Evolutionary conservation across 208 protist species (phyloP).

Genomic region (Crithidia bombi): DNA sequence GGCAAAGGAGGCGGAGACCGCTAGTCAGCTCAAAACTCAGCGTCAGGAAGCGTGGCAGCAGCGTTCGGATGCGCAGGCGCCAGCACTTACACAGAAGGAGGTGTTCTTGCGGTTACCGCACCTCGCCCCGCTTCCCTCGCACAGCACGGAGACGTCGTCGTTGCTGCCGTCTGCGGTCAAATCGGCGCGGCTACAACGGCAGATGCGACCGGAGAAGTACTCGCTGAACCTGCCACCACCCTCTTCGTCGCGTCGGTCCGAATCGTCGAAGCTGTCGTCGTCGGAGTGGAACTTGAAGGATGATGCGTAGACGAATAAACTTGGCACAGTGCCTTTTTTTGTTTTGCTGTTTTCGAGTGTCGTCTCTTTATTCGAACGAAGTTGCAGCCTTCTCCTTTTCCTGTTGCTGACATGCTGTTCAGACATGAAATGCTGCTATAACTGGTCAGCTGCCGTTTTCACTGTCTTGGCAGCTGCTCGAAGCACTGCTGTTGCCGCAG

Average conservation of each 20-base stretch:
- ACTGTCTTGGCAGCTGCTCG: too few species aligned
- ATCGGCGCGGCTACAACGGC: slow-evolving; percentile 26
- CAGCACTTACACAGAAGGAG: slow-evolving; percentile 32
- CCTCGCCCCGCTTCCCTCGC: slow-evolving; percentile 13
- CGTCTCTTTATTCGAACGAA: too few species aligned
- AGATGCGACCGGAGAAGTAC: slow-evolving; percentile 25
- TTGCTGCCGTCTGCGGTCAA: slow-evolving; percentile 19
- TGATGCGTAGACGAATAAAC: not conserved
- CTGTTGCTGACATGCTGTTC: too few species aligned
- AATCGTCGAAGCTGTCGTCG: slow-evolving; percentile 11
- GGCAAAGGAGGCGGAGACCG: slow-evolving; percentile 7
- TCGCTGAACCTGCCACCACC: slow-evolving; percentile 15
- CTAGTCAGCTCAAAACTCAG: slow-evolving; percentile 2
- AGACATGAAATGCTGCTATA: too few species aligned
- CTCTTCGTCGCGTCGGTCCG: slow-evolving; percentile 14
- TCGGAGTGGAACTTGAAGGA: slow-evolving; percentile 21
- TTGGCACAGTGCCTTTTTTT: too few species aligned
- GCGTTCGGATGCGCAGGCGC: slow-evolving; percentile 8
- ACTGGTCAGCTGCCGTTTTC: too few species aligned
- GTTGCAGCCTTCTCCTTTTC: too few species aligned
- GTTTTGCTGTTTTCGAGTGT: too few species aligned
- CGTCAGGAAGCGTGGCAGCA: slow-evolving; percentile 32
- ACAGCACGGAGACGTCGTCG: slow-evolving; percentile 1
- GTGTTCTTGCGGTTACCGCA: slow-evolving; percentile 30
- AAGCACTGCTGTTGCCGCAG: not conserved